Evolutionary conservation across 2,329 filamentous ascomycete species (phyloP).

Genomic region (Harringtonia aguacate): DNA sequence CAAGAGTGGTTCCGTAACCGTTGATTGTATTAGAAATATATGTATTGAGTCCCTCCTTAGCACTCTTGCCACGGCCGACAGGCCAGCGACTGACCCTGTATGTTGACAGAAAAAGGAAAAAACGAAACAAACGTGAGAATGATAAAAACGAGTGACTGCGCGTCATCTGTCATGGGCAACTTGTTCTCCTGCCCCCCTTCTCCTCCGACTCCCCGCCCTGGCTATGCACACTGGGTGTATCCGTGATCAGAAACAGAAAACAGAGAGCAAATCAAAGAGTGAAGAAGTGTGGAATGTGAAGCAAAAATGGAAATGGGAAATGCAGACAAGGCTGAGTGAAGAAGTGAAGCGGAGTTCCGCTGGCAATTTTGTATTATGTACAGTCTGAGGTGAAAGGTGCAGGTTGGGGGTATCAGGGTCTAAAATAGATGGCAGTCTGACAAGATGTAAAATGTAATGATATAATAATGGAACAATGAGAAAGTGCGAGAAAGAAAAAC

Average conservation of each 20-base stretch:
- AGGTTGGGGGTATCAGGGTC: conserved; percentile 1
- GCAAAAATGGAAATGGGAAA: background rate
- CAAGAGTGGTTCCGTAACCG: too few species aligned
- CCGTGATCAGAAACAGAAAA: background rate
- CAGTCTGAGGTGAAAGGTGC: background rate
- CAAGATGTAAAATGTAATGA: background rate
- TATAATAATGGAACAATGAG: background rate
- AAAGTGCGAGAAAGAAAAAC: background rate
- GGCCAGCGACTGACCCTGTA: background rate
- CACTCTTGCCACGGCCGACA: background rate
- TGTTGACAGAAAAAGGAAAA: background rate
- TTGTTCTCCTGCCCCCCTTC: background rate
- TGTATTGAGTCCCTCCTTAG: too few species aligned
- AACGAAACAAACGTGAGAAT: background rate
- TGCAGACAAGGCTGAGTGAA: background rate
- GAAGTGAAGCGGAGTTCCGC: background rate
- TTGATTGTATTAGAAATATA: background rate
- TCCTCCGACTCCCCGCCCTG: conserved; percentile 4
- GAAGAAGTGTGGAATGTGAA: background rate
- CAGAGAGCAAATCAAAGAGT: background rate
- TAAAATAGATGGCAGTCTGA: conserved; percentile 2
- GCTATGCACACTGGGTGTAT: conserved; percentile 6
- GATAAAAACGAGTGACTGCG: background rate
- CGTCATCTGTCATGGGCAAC: background rate
- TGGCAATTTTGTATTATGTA: background rate